Base-by-base conservation (phyloP, 140 eudicot species). In the Cichorium intybus region DNA sequence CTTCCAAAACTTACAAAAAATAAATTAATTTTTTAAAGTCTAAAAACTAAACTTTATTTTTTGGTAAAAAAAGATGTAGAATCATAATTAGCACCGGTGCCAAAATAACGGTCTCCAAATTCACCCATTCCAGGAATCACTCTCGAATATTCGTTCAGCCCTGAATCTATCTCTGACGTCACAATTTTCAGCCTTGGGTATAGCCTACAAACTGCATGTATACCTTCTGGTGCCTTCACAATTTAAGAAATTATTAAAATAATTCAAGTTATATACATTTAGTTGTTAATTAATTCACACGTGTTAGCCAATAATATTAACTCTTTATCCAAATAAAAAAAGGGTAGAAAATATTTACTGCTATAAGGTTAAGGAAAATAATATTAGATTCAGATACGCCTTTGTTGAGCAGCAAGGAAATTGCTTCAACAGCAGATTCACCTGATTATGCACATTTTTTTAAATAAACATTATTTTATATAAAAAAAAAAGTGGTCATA, bases 121-220 rank as follows among this genome's bases (percentile, higher is more conserved):
- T 91, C 89, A 18, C 97, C 97, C 96, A 91, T 85, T 50, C 97
- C 97, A 10, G 97, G 97, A 55, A 91, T 82, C 43, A 91, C 96
- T 2, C 60, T 79, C 43, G 79, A 60, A 43, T 85, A 84, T 78
- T 80, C 64, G 66, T 82, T 82, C 3, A 91, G 68, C 27, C 80
- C 65, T 7, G 52, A 51, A 63, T 91, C 96, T 4, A 91, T 91
- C 86, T 91, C 97, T 4, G 97, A 87, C 26, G 96, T 91, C 53
- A 91, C 96, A 12, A 91, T 85, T 61, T 91, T 91, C 18, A 91
- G 64, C 70, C 84, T 74, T 7, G 97, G 97, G 46, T 66, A 87
- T 64, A 77, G 83, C 72, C 75, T 82, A 53, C 91, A 82, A 48
- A 91, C 91, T 7, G 79, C 66, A 60, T 87, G 91, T 63, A 91